Conservation (phyloP, 768 basidiomycete species). For the Obba rivulosa region DNA sequence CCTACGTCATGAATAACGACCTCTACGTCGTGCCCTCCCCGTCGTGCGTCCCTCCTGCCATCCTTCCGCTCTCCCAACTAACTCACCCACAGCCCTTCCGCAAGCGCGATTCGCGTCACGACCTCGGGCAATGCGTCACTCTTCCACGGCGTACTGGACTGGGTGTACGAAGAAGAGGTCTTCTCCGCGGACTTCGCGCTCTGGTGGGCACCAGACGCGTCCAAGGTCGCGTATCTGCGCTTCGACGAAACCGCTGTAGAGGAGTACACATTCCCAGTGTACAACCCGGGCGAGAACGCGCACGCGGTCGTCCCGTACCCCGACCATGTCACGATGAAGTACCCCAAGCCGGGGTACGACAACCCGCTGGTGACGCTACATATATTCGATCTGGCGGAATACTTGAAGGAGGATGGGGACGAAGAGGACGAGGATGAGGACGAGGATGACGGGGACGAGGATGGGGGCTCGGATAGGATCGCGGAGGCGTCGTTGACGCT, state of each 20-base stretch:
- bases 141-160: conserved; percentile 94
- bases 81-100: conserved; percentile 17
- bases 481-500: conserved; percentile 49
- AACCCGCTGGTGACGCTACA: conserved; percentile 84
- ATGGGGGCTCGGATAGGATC: conserved; percentile 21
- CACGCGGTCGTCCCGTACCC: conserved; percentile 78
- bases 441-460: conserved; percentile 14
- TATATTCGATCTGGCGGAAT: conserved; percentile 71
- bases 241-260: conserved; percentile 88
- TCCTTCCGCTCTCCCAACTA: background rate
- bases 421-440: conserved; percentile 19
- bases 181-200: conserved; percentile 66
- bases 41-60: conserved; percentile 38
- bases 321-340: conserved; percentile 53
- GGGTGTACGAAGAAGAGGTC: conserved; percentile 97
- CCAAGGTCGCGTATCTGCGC: conserved; percentile 74
- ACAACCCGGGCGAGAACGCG: conserved; percentile 76
- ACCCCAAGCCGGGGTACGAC: conserved; percentile 85
- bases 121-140: conserved; percentile 73
- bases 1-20: conserved; percentile 84
- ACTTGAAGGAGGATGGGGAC: conserved; percentile 27
- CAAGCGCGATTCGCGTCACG: conserved; percentile 69
- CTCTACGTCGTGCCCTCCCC: conserved; percentile 76
- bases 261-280: conserved; percentile 84
- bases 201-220: conserved; percentile 87